These are phyloP conservation scores for Massarina eburnea DNA, from an alignment of 2,329 filamentous ascomycete genomes.

Conservation along the genomic window DNA sequence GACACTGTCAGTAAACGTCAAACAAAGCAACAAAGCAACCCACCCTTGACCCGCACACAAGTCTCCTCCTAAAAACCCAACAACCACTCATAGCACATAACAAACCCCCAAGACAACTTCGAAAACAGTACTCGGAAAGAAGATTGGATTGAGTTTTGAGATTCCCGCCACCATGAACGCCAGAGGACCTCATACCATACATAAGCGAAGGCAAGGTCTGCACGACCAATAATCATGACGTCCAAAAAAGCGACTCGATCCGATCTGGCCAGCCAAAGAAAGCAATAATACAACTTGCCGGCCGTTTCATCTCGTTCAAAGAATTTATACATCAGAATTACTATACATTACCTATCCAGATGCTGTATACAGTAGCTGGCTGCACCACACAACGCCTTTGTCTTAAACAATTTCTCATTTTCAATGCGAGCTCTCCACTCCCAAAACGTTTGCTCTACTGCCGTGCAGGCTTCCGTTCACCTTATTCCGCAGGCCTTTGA, in stretches of 20 bases:
- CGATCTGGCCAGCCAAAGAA: background rate
- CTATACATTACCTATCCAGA: slow-evolving; percentile 38
- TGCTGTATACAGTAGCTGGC: slow-evolving; percentile 1
- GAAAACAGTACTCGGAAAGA: slow-evolving; percentile 1
- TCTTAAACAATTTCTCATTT: slow-evolving; percentile 18
- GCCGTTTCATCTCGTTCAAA: background rate
- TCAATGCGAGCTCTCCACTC: slow-evolving; percentile 47
- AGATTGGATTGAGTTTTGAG: slow-evolving; percentile 25
- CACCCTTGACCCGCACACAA: no score
- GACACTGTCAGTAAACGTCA: no score
- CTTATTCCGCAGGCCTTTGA: slow-evolving; percentile 49
- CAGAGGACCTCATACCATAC: slow-evolving; percentile 21
- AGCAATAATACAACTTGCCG: slow-evolving; percentile 21
- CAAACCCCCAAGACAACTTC: no score
- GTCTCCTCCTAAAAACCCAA: background rate
- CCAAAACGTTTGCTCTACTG: slow-evolving; percentile 48
- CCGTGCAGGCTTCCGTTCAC: slow-evolving; percentile 51
- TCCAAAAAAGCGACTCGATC: background rate
- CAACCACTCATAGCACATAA: background rate
- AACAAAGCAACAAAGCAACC: no score
- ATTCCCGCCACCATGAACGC: slow-evolving; percentile 25
- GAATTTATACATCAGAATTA: slow-evolving; percentile 20
- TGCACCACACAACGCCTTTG: slow-evolving; percentile 6
- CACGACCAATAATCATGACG: background rate
- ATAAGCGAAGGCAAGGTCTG: slow-evolving; percentile 22